Percentiles rank a stretch among this genome's conserved stretches.
These are phyloP conservation scores for Trifolium dubium DNA, from an alignment of 306 rosid species.

Conservation along the genomic window DNA sequence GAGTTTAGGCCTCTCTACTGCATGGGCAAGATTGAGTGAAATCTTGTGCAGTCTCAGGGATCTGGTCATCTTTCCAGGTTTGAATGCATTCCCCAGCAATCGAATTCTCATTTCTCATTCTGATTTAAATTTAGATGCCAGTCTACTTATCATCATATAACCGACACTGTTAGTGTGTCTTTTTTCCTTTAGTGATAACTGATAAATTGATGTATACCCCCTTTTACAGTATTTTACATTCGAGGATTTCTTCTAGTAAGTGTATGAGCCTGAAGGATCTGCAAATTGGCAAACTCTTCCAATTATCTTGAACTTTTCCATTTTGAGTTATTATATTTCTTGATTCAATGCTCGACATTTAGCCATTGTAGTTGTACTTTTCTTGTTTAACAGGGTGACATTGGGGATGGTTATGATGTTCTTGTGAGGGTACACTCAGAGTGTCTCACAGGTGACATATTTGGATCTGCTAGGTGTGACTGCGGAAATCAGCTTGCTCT, in stretches of 20 bases:
- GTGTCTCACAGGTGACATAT: conserved; percentile 96
- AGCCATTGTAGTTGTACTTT: conserved; percentile 27
- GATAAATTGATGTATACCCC: background rate
- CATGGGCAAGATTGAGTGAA: background rate
- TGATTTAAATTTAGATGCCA: background rate
- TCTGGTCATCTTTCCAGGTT: background rate
- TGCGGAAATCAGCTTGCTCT: conserved; percentile 88
- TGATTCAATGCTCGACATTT: conserved; percentile 1
- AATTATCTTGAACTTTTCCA: background rate
- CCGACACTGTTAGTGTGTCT: background rate
- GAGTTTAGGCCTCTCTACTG: conserved; percentile 10
- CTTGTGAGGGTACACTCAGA: conserved; percentile 98
- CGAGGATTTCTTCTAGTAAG: background rate
- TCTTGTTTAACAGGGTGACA: conserved; percentile 68
- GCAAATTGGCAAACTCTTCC: background rate
- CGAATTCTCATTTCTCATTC: background rate
- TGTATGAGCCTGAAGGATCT: background rate
- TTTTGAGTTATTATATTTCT: conserved; percentile 14
- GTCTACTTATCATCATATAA: background rate
- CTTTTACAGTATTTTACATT: background rate
- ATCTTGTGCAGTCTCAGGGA: background rate
- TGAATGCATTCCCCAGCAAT: background rate
- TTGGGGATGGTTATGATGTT: conserved; percentile 83
- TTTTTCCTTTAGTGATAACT: background rate
- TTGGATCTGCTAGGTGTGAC: conserved; percentile 93